Conservation (phyloP, 2,329 filamentous ascomycete species). For the Monosporascus sp. region DNA sequence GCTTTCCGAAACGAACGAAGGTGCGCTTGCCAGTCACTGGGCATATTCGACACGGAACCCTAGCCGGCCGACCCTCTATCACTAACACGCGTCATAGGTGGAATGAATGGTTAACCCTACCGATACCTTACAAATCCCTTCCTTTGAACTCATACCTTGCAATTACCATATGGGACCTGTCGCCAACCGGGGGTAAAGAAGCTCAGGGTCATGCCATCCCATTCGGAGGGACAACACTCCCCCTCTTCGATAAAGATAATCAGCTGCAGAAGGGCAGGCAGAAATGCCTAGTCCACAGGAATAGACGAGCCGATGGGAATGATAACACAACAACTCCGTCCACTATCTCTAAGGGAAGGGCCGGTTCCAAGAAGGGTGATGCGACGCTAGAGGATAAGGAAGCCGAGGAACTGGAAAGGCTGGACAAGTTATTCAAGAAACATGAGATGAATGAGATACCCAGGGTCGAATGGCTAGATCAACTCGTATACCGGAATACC, state of each 20-base stretch:
- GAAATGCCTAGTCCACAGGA: conserved; percentile 80
- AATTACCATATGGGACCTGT: conserved; percentile 93
- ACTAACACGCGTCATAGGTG: conserved; percentile 47
- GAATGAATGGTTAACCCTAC: conserved; percentile 94
- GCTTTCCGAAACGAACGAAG: conserved; percentile 71
- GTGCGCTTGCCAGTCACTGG: conserved; percentile 27
- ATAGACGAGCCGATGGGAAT: conserved; percentile 79
- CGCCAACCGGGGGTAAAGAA: conserved; percentile 66
- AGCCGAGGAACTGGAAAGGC: conserved; percentile 76
- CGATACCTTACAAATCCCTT: conserved; percentile 76
- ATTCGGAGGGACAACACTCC: conserved; percentile 88
- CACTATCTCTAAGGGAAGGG: conserved; percentile 49
- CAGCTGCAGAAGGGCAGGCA: conserved; percentile 88
- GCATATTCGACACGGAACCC: not conserved
- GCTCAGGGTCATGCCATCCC: conserved; percentile 75
- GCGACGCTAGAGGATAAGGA: conserved; percentile 60
- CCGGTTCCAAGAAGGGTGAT: conserved; percentile 44
- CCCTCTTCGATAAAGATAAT: conserved; percentile 88
- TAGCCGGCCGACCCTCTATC: not conserved
- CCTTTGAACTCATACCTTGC: conserved; percentile 79
- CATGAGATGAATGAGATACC: conserved; percentile 97
- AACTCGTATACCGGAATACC: conserved; percentile 84
- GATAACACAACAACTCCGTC: conserved; percentile 76
- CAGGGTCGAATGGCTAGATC: conserved; percentile 90
- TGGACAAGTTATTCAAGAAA: conserved; percentile 90